Evolutionary conservation across 768 basidiomycete species (phyloP), one percentile per base, ranked within the genome.

Genomic region (Xanthoconium purpureum): DNA sequence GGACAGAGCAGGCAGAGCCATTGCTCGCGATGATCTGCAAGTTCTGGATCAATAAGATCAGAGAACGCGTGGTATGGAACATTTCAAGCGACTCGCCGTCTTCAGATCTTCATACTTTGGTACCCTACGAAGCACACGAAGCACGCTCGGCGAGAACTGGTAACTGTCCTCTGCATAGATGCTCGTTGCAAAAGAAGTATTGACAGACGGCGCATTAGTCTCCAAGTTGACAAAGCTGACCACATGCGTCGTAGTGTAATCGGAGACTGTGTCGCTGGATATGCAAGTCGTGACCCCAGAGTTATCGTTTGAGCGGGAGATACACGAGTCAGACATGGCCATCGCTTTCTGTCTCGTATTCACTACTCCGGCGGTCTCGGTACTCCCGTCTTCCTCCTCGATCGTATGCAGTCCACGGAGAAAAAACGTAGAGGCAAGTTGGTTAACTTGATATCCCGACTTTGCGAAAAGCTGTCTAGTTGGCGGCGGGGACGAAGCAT

Each of bases 131-230:
- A 66, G 66, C 50, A 40, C 28, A 38, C 48, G 56, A 20, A 30
- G 39, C 29, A 33, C 17, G 11, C 13, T 28, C 1, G 50, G 37
- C 18, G 40, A 56, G 15, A 28, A 43, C 17, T n/a, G 50, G 28
- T 9, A 30, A 40, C 13, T 49, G 9, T 60, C 55, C 18, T 48
- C 55, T 10, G 47, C 43, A 24, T 61, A 54, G 9, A 67, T 45
- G n/a, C 59, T 68, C 36, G 66, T 68, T 37, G 52, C 62, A 3
- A 63, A 48, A 29, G 66, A 67, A 40, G 64, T 57, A 29, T 49
- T 32, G 14, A 36, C 30, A 28, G 40, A 44, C 7, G 55, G 57
- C 18, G 42, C 14, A 20, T 20, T 47, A 13, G 24, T 35, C 29
- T 48, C 57, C 24, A 56, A 58, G 28, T 13, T 17, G 33, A 32